Conservation (phyloP, 2,329 filamentous ascomycete genomes). For the Penicillium sp. region DNA sequence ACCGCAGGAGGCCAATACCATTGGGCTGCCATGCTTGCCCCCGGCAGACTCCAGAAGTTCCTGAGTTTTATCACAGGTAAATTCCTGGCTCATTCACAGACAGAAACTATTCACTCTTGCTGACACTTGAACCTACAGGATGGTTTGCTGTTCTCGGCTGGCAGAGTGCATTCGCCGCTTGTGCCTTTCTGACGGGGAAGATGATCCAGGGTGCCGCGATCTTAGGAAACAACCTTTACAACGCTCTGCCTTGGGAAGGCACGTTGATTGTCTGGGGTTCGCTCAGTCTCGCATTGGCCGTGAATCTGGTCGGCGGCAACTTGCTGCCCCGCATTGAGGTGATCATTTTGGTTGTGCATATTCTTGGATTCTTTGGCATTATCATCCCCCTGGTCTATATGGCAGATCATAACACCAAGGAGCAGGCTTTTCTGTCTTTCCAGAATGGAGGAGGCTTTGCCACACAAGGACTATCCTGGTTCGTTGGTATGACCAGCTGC, state of each 20-base stretch:
- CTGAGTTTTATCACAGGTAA: slow-evolving; percentile 32
- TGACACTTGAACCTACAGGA: slow-evolving; percentile 12
- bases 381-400: slow-evolving; percentile 41
- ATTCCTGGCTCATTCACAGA: background rate
- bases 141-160: slow-evolving; percentile 37
- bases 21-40: slow-evolving; percentile 35
- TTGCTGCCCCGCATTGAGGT: slow-evolving; percentile 43
- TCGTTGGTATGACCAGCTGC: slow-evolving; percentile 29
- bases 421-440: slow-evolving; percentile 42
- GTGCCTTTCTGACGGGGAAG: slow-evolving; percentile 26
- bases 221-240: slow-evolving; percentile 33
- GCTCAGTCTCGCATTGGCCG: slow-evolving; percentile 29
- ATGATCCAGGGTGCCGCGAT: slow-evolving; percentile 32
- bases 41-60: slow-evolving; percentile 24
- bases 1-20: slow-evolving; percentile 33
- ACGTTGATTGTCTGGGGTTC: slow-evolving; percentile 43
- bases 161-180: slow-evolving; percentile 35
- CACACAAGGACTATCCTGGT: slow-evolving; percentile 35
- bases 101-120: background rate
- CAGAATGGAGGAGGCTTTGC: slow-evolving; percentile 41
- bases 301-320: slow-evolving; percentile 39
- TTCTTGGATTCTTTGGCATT: slow-evolving; percentile 46
- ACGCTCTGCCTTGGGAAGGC: slow-evolving; percentile 40
- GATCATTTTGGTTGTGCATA: slow-evolving; percentile 41
- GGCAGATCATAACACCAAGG: slow-evolving; percentile 35